These are phyloP conservation scores for Camellia japonica DNA, from an alignment of 148 eudicot species.

Conservation along the genomic window DNA sequence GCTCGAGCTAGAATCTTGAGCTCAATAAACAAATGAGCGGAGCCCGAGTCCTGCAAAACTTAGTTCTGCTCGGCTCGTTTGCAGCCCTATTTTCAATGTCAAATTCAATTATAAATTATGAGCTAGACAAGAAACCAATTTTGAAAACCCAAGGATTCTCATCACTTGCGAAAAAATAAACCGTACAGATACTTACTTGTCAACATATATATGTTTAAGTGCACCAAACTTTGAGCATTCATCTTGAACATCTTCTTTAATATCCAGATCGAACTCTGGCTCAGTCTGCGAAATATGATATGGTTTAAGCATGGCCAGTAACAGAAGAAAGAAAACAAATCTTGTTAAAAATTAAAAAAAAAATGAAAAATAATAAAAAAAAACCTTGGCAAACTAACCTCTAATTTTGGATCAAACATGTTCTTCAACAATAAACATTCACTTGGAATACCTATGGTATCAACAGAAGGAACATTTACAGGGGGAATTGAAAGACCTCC, in stretches of 20 bases:
- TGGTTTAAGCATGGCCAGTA: slow-evolving; percentile 3
- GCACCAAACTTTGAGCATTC: slow-evolving; percentile 74
- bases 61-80: too few relatives aligned
- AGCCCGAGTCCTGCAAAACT: too few relatives aligned
- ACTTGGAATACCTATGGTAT: slow-evolving; percentile 71
- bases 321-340: slow-evolving; percentile 6
- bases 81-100: background rate
- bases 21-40: too few relatives aligned
- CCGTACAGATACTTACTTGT: slow-evolving; percentile 53
- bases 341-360: background rate
- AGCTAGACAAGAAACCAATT: background rate
- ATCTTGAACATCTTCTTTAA: slow-evolving; percentile 74
- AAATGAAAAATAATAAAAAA: background rate
- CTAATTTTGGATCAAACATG: slow-evolving; percentile 83
- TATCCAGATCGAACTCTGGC: slow-evolving; percentile 86
- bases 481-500: slow-evolving; percentile 48
- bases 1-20: too few relatives aligned
- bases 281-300: slow-evolving; percentile 50
- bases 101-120: background rate
- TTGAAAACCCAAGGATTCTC: background rate
- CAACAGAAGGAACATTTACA: slow-evolving; percentile 44
- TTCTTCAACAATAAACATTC: slow-evolving; percentile 83
- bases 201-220: slow-evolving; percentile 69
- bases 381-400: slow-evolving; percentile 41
- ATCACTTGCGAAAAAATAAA: background rate